phyloP scores from a whole-genome alignment of 139 green algal species.

The Limnomonas spitsbergensis region DNA sequence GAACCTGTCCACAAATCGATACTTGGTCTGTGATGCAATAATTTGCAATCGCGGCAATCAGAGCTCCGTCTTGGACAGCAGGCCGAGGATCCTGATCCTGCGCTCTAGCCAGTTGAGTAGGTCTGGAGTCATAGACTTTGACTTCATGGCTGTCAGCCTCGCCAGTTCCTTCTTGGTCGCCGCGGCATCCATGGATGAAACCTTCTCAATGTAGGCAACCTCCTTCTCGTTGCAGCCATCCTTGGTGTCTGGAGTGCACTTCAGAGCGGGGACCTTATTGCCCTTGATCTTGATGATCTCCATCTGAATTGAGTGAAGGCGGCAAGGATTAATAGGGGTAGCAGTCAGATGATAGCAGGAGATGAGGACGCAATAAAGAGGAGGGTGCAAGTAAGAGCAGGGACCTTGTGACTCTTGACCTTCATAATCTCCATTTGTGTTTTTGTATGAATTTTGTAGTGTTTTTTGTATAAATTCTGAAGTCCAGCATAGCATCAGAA shows the following conservation, averaged over 20 bases:
- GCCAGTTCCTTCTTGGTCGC: not conserved
- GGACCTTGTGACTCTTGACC: too few relatives aligned
- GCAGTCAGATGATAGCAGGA: too few relatives aligned
- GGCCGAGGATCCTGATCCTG: not conserved
- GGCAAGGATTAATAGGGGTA: too few relatives aligned
- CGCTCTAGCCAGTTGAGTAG: not conserved
- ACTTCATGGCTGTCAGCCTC: not conserved
- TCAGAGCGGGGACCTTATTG: not conserved
- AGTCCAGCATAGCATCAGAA: too few relatives aligned
- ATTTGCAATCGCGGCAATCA: too few relatives aligned
- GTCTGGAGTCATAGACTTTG: not conserved
- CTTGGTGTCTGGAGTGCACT: not conserved
- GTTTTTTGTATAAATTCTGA: too few relatives aligned
- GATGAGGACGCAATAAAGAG: too few relatives aligned
- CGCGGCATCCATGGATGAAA: not conserved
- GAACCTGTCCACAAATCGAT: too few relatives aligned
- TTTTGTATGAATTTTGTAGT: too few relatives aligned
- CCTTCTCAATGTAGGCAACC: not conserved
- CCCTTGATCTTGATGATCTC: conserved; percentile 23
- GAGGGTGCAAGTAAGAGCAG: too few relatives aligned
- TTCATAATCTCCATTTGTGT: too few relatives aligned
- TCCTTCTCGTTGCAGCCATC: not conserved
- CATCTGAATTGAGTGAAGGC: not conserved
- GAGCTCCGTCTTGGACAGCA: not conserved
- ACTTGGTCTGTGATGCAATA: too few relatives aligned